phyloP scores from a whole-genome alignment of 1,284 basidiomycete genomes.

The Boletellus deceptivus region DNA sequence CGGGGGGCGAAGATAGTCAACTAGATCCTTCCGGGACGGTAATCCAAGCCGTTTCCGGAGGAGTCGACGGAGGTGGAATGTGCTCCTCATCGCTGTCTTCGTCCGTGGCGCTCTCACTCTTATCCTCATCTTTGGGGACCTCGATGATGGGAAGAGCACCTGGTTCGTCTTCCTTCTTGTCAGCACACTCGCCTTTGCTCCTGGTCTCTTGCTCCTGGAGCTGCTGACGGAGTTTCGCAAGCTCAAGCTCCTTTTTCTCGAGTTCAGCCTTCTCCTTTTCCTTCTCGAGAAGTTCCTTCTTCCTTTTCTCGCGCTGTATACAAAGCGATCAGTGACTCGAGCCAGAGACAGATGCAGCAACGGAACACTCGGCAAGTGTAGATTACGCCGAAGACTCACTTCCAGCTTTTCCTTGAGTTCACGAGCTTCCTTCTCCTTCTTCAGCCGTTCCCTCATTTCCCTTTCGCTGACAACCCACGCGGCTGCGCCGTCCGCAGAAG shows the following conservation, averaged over 20 bases:
- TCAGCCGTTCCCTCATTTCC: slow-evolving; percentile 65
- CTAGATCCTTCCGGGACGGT: slow-evolving; percentile 29
- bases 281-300: slow-evolving; percentile 48
- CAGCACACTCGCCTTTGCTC: slow-evolving; percentile 38
- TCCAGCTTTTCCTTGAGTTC: slow-evolving; percentile 62
- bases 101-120: slow-evolving; percentile 30
- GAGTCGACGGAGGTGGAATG: slow-evolving; percentile 26
- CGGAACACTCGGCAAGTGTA: slow-evolving; percentile 14
- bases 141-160: slow-evolving; percentile 20
- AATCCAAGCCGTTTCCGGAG: slow-evolving; percentile 35
- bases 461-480: slow-evolving; percentile 73
- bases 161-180: slow-evolving; percentile 36
- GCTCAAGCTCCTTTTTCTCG: slow-evolving; percentile 38
- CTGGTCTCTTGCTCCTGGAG: slow-evolving; percentile 49
- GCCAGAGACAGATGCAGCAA: slow-evolving; percentile 3
- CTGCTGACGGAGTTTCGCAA: slow-evolving; percentile 48
- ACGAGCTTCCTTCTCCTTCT: slow-evolving; percentile 65
- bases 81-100: slow-evolving; percentile 34
- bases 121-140: slow-evolving; percentile 28
- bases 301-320: slow-evolving; percentile 55
- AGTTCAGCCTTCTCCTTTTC: slow-evolving; percentile 42
- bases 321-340: slow-evolving; percentile 18
- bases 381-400: slow-evolving; percentile 41
- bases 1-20: slow-evolving; percentile 33
- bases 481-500: slow-evolving; percentile 60